These are phyloP conservation scores for Serendipita sp. DNA, from an alignment of 768 basidiomycete genomes.

Conservation along the genomic window DNA sequence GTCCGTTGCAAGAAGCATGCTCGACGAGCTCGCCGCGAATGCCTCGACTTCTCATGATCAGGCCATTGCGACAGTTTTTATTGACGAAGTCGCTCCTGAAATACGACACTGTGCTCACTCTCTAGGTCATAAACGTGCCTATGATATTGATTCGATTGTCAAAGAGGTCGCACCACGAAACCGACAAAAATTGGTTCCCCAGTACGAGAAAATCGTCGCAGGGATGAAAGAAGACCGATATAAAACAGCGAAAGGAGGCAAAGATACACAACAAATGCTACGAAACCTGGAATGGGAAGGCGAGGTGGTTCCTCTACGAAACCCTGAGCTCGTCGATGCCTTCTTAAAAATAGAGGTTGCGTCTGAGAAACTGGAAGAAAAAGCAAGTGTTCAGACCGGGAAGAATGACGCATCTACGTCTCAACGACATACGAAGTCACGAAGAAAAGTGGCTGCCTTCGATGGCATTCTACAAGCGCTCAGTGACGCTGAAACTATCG, in stretches of 20 bases:
- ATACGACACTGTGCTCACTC: slow-evolving; percentile 88
- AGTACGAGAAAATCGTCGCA: slow-evolving; percentile 37
- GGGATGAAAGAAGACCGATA: slow-evolving; percentile 22
- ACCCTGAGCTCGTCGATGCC: slow-evolving; percentile 80
- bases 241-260: slow-evolving; percentile 14
- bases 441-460: slow-evolving; percentile 69
- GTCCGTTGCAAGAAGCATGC: slow-evolving; percentile 54
- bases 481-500: slow-evolving; percentile 79
- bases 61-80: slow-evolving; percentile 67
- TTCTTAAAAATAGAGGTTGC: slow-evolving; percentile 70
- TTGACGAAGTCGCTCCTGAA: slow-evolving; percentile 79
- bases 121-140: slow-evolving; percentile 57
- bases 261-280: slow-evolving; percentile 23
- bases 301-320: slow-evolving; percentile 66
- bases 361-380: slow-evolving; percentile 35
- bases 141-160: slow-evolving; percentile 65
- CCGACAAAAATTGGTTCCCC: slow-evolving; percentile 44
- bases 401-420: slow-evolving; percentile 16
- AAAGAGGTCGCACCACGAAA: slow-evolving; percentile 41
- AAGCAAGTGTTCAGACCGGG: slow-evolving; percentile 20
- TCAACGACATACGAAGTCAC: slow-evolving; percentile 30
- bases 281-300: slow-evolving; percentile 60
- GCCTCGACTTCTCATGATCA: slow-evolving; percentile 69
- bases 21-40: slow-evolving; percentile 45
- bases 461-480: slow-evolving; percentile 70